Conservation (phyloP, 345 rosid species). For the Bruguiera gymnorhiza region DNA sequence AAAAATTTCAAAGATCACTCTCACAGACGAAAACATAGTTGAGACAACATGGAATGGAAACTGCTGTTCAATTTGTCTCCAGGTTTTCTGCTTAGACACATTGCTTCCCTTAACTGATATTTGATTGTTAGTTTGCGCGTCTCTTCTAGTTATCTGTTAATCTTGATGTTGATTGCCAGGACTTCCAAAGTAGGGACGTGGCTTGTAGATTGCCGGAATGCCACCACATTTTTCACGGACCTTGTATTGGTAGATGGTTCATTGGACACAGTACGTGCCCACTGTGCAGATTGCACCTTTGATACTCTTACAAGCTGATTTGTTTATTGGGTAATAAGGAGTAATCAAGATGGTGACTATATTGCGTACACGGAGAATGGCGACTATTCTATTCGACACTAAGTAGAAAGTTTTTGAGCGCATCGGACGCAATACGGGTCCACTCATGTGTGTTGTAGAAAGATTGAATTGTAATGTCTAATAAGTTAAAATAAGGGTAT, state of each 20-base stretch:
- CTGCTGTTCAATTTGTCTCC: constrained; percentile 45
- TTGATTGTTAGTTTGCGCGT: neutral
- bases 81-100: constrained; percentile 20
- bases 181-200: constrained; percentile 21
- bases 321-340: neutral
- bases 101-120: neutral
- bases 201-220: constrained; percentile 31
- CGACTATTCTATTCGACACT: no score
- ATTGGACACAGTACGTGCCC: constrained; percentile 35
- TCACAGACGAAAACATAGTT: constrained; percentile 17
- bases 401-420: neutral
- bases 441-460: no score
- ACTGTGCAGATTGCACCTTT: constrained; percentile 26
- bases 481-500: no score
- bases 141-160: neutral
- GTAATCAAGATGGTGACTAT: no score
- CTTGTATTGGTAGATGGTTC: constrained; percentile 30
- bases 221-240: constrained; percentile 29
- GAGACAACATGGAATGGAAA: constrained; percentile 28
- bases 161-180: constrained; percentile 23
- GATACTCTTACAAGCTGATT: neutral
- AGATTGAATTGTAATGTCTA: no score
- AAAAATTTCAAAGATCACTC: constrained; percentile 13
- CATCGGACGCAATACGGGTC: no score
- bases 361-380: no score